Conservation (phyloP, 495 filamentous ascomycete genomes). For the Lophiotrema nucula region DNA sequence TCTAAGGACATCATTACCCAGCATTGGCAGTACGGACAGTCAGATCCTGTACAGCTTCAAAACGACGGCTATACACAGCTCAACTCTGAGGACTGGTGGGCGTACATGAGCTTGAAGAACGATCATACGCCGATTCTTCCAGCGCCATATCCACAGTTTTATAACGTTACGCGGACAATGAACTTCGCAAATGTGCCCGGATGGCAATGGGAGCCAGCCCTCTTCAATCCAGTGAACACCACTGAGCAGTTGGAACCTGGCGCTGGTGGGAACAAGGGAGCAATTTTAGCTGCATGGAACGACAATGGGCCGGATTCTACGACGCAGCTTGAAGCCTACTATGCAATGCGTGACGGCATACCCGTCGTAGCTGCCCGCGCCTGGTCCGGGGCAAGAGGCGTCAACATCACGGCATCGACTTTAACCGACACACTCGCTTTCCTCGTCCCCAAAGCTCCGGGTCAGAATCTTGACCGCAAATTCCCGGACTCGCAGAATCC, state of each 20-base stretch:
- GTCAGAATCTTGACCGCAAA: conserved; percentile 52
- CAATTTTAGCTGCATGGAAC: conserved; percentile 57
- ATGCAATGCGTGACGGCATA: conserved; percentile 53
- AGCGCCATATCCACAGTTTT: conserved; percentile 55
- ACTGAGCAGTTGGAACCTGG: conserved; percentile 41
- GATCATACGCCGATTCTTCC: conserved; percentile 54
- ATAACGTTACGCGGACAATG: conserved; percentile 50
- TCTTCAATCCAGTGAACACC: conserved; percentile 50
- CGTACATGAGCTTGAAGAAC: conserved; percentile 56
- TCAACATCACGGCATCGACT: conserved; percentile 32
- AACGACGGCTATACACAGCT: conserved; percentile 47
- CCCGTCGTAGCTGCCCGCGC: conserved; percentile 49
- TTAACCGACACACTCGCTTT: conserved; percentile 39
- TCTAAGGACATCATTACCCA: conserved; percentile 50
- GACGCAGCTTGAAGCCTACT: conserved; percentile 56
- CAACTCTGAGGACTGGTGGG: conserved; percentile 60
- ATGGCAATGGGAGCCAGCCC: conserved; percentile 53
- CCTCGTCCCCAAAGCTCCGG: conserved; percentile 45
- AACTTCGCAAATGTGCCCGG: conserved; percentile 47
- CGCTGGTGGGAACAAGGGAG: conserved; percentile 46
- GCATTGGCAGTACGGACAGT: conserved; percentile 60
- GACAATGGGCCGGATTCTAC: conserved; percentile 58
- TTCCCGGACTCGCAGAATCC: not conserved
- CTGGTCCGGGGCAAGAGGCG: conserved; percentile 48
- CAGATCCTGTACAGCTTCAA: conserved; percentile 49